Conservation (phyloP, 2,329 filamentous ascomycete species). For the Apiospora malaysiana region DNA sequence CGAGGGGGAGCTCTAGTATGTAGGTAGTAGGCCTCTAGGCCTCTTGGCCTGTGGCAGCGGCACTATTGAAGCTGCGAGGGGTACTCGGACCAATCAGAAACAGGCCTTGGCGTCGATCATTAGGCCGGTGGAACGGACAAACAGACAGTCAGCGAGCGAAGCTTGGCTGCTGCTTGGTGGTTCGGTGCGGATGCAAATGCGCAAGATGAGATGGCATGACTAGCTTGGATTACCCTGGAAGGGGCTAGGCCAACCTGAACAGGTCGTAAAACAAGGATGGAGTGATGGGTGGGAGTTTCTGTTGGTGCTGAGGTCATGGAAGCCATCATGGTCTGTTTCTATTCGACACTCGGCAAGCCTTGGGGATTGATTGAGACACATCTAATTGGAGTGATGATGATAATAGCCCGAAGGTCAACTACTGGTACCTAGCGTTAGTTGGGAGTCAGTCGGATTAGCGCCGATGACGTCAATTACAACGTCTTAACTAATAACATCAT, state of each 20-base stretch:
- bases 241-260: not conserved
- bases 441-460: not conserved
- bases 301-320: conserved; percentile 14
- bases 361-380: not conserved
- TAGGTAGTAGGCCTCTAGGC: too few relatives aligned
- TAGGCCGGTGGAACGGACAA: not conserved
- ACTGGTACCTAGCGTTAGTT: not conserved
- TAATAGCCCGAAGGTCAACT: not conserved
- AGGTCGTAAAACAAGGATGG: not conserved
- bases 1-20: conserved; percentile 14
- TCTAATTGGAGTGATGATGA: not conserved
- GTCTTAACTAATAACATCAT: too few relatives aligned
- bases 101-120: conserved; percentile 3
- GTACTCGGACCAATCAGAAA: not conserved
- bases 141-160: not conserved
- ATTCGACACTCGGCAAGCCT: conserved; percentile 7
- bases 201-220: conserved; percentile 18
- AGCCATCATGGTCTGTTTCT: not conserved
- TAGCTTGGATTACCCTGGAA: conserved; percentile 8
- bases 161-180: not conserved
- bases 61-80: conserved; percentile 12
- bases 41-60: not conserved
- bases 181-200: conserved; percentile 18
- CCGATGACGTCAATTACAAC: not conserved
- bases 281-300: not conserved